A percentile compares a stretch with the other conserved stretches of the same genome.
phyloP scores from a whole-genome alignment of 768 basidiomycete species.

The Austroboletus eburneus region DNA sequence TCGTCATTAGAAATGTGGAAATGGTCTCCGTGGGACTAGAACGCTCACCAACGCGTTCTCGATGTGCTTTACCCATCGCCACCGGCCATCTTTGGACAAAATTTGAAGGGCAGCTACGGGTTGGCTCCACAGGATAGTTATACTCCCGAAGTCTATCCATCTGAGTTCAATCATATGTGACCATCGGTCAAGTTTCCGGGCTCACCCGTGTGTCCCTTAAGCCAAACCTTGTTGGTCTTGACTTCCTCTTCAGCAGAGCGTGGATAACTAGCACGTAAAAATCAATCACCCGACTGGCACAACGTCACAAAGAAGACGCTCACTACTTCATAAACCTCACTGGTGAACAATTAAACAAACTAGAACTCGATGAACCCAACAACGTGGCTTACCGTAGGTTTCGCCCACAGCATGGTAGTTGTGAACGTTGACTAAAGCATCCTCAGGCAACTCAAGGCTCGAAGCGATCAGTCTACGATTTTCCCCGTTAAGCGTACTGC shows the following conservation, averaged over 20 bases:
- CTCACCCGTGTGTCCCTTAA: constrained; percentile 57
- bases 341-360: constrained; percentile 17
- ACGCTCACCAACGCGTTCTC: constrained; percentile 50
- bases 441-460: constrained; percentile 53
- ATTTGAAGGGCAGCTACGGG: constrained; percentile 59
- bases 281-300: not conserved
- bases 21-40: no score
- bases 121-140: constrained; percentile 60
- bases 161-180: not conserved
- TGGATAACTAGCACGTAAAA: constrained; percentile 38
- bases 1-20: not conserved
- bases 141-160: constrained; percentile 44
- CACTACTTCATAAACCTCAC: constrained; percentile 69
- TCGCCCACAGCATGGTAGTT: constrained; percentile 39
- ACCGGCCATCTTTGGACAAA: constrained; percentile 44
- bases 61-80: constrained; percentile 57
- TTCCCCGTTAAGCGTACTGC: not conserved
- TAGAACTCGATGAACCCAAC: not conserved
- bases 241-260: constrained; percentile 45
- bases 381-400: constrained; percentile 34
- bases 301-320: constrained; percentile 11
- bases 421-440: constrained; percentile 47
- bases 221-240: constrained; percentile 52
- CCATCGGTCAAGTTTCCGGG: not conserved
- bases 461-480: constrained; percentile 42